Base-by-base conservation (phyloP, 306 rosid genomes). In the Cyclanthera cordifolia region DNA sequence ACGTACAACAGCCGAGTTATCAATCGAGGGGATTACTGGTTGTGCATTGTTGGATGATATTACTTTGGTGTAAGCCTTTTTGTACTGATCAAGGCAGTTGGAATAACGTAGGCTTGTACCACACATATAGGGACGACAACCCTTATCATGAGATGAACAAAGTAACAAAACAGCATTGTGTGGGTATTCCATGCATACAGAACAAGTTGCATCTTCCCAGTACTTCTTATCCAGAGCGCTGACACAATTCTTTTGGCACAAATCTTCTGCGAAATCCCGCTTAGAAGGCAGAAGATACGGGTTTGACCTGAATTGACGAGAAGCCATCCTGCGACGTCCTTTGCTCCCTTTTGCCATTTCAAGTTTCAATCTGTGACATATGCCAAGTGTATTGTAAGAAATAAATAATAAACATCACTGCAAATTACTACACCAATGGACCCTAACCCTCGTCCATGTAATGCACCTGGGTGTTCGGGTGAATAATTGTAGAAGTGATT, bases 101-200 rank as follows among this genome's bases (percentile, higher is more conserved):
- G 95, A 85, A 82, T 79, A 80, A 10, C 83, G 94, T 50, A 84
- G 82, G 79, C 89, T 82, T 28, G 96, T 87, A 69, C 85, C 88
- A 55, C 99, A 94, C 99, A 94, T 90, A 73, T 85, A 94, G 64
- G 99, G 89, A 76, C 85, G 97, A 70, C 99, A 94, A 48, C 99
- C 90, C 48, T 83, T 87, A 78, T 84, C 86, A 41, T 77, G 86
- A 46, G 97, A 90, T 45, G 90, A 90, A 59, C 99, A 94, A 2
- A 94, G 96, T 52, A 94, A 95, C 59, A 94, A 97, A 54, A 90
- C 97, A 6, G 99, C 99, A 78, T 90, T 90, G 83, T 94, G 99
- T 57, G 99, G 99, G 77, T 47, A 85, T 74, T 92, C 99, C 96
- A 94, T 94, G 79, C 99, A 90, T 67, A 94, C 97, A 20, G 99